Percentiles rank a stretch among this genome's conserved stretches.
phyloP scores from a whole-genome alignment of 345 rosid species.

The Gossypium herbaceum region DNA sequence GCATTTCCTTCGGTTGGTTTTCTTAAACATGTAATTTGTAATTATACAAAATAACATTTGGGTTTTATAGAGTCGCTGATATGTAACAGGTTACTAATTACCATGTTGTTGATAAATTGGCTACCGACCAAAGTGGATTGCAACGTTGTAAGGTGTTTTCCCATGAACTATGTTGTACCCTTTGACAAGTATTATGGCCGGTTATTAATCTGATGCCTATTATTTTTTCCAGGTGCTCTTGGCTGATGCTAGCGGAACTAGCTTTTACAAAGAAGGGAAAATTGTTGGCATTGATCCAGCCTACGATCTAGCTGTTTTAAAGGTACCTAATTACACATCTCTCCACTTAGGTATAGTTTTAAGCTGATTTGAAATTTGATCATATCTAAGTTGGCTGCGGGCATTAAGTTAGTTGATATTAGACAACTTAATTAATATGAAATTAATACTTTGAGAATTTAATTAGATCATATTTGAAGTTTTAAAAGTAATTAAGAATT shows the following conservation, averaged over 20 bases:
- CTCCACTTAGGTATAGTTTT: too few relatives aligned
- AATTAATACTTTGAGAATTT: too few relatives aligned
- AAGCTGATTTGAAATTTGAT: too few relatives aligned
- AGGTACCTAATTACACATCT: constrained; percentile 33
- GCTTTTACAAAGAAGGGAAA: constrained; percentile 62
- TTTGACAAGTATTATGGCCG: neutral
- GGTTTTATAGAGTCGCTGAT: neutral
- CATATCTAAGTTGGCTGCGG: too few relatives aligned
- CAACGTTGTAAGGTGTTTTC: constrained; percentile 77
- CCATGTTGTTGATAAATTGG: constrained; percentile 79
- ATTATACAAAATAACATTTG: neutral
- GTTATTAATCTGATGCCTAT: neutral
- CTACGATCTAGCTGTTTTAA: constrained; percentile 77
- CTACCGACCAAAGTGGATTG: constrained; percentile 60
- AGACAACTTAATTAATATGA: too few relatives aligned
- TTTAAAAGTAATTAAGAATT: too few relatives aligned
- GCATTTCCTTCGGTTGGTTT: constrained; percentile 22
- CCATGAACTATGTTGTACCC: neutral
- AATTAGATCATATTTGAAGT: too few relatives aligned
- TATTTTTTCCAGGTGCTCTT: constrained; percentile 44
- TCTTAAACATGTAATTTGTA: neutral
- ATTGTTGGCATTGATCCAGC: constrained; percentile 73
- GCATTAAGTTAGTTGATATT: too few relatives aligned
- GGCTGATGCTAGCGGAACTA: constrained; percentile 58
- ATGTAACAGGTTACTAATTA: constrained; percentile 69